Conservation (phyloP, 768 basidiomycete species). For the Trametes cubensis region DNA sequence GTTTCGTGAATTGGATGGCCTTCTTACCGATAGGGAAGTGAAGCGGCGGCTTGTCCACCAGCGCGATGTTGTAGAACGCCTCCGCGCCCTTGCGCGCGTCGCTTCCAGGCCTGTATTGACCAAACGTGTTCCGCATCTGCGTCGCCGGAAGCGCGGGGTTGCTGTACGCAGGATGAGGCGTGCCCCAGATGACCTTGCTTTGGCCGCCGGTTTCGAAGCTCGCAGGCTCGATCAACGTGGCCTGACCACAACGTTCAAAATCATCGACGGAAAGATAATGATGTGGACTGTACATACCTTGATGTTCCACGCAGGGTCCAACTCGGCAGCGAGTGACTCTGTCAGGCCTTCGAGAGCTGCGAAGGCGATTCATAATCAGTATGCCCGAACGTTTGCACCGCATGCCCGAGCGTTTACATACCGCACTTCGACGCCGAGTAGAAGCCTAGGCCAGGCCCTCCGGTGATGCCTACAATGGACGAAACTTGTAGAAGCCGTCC, state of each 20-base stretch:
- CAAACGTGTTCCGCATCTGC: not conserved
- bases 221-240: constrained; percentile 18
- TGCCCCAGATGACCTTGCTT: not conserved
- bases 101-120: not conserved
- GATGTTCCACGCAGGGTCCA: constrained; percentile 26
- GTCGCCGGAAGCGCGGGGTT: not conserved
- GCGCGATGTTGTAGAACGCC: constrained; percentile 14
- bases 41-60: constrained; percentile 2
- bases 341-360: constrained; percentile 16
- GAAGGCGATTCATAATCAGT: not conserved
- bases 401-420: not conserved
- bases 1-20: not conserved
- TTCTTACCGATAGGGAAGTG: constrained; percentile 13
- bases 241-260: not conserved
- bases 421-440: constrained; percentile 16
- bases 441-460: not conserved
- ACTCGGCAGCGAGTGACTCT: constrained; percentile 11
- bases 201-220: constrained; percentile 12
- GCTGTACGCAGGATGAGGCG: constrained; percentile 20
- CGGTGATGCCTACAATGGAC: constrained; percentile 4
- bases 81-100: constrained; percentile 5
- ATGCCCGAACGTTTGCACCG: not conserved
- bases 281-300: constrained; percentile 4
- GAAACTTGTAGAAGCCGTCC: constrained; percentile 20
- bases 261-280: too few species aligned